A percentile compares a stretch with the other conserved stretches of the same genome.
phyloP scores from a whole-genome alignment of 2,329 filamentous ascomycete genomes.

The Sphaerulina populicola region DNA sequence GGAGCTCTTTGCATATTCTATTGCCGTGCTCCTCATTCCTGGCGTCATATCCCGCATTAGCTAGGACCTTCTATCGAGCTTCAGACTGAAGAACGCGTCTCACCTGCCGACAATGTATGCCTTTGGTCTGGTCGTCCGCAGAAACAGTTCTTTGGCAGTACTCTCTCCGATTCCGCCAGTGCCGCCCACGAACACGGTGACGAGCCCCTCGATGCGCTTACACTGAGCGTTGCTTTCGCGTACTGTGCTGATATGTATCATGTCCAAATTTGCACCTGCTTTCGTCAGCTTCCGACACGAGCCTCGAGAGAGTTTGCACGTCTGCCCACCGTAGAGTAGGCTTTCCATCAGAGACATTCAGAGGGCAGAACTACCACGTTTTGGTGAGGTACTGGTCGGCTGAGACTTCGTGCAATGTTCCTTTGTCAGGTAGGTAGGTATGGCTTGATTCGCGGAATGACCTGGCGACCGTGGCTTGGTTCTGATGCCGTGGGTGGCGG shows the following conservation, averaged over 20 bases:
- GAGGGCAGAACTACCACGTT: no score
- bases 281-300: background rate
- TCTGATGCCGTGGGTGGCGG: no score
- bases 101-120: conserved; percentile 40
- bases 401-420: no score
- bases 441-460: no score
- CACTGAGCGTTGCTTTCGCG: conserved; percentile 29
- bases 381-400: no score
- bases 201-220: conserved; percentile 26
- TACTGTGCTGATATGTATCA: conserved; percentile 19
- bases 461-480: no score
- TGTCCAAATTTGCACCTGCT: conserved; percentile 13
- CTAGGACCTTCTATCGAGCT: background rate
- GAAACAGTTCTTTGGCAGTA: conserved; percentile 39
- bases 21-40: conserved; percentile 35
- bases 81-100: background rate
- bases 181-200: conserved; percentile 37
- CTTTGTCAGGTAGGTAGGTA: no score
- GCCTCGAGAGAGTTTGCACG: background rate
- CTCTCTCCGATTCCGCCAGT: conserved; percentile 40
- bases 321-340: background rate
- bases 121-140: conserved; percentile 33
- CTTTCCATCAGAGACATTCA: background rate
- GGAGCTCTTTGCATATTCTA: conserved; percentile 33
- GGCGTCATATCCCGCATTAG: background rate